Percentiles rank a stretch among this genome's conserved stretches.
Conservation (phyloP, 371 early-diverging fungal species). For the Apophysomyces ossiformis region DNA sequence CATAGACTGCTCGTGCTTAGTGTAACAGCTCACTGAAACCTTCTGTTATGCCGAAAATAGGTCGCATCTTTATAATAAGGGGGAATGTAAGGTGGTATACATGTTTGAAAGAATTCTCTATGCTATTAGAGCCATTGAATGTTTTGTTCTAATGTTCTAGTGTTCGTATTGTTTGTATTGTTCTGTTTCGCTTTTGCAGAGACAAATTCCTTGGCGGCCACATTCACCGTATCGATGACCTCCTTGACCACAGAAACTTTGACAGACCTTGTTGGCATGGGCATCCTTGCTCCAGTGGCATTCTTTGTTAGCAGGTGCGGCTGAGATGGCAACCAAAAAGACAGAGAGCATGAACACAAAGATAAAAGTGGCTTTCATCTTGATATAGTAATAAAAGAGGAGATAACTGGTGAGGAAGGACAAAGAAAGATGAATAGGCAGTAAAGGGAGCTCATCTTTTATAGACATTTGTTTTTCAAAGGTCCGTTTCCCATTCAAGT, state of each 20-base stretch:
- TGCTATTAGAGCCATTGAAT: no score
- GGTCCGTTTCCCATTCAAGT: neutral
- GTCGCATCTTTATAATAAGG: neutral
- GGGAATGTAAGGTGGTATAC: neutral
- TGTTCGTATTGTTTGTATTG: neutral
- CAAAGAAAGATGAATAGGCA: neutral
- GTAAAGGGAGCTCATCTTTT: neutral
- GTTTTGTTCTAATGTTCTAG: no score
- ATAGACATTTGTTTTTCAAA: neutral
- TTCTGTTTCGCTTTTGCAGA: slow-evolving; percentile 18
- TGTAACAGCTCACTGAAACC: neutral
- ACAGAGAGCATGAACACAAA: slow-evolving; percentile 7
- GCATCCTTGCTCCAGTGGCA: slow-evolving; percentile 23
- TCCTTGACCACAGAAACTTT: slow-evolving; percentile 21
- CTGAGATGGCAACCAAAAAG: slow-evolving; percentile 15
- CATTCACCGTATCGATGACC: slow-evolving; percentile 29
- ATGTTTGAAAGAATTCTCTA: neutral
- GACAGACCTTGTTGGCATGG: slow-evolving; percentile 25
- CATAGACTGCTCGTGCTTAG: slow-evolving; percentile 6
- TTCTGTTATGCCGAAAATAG: slow-evolving; percentile 5
- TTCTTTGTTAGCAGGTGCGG: slow-evolving; percentile 9
- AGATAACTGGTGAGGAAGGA: neutral
- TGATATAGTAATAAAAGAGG: no score
- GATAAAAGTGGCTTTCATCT: slow-evolving; percentile 17
- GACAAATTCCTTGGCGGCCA: slow-evolving; percentile 26